Base-by-base conservation (phyloP, 2,329 filamentous ascomycete genomes). In the Rhynchosporium agropyri region DNA sequence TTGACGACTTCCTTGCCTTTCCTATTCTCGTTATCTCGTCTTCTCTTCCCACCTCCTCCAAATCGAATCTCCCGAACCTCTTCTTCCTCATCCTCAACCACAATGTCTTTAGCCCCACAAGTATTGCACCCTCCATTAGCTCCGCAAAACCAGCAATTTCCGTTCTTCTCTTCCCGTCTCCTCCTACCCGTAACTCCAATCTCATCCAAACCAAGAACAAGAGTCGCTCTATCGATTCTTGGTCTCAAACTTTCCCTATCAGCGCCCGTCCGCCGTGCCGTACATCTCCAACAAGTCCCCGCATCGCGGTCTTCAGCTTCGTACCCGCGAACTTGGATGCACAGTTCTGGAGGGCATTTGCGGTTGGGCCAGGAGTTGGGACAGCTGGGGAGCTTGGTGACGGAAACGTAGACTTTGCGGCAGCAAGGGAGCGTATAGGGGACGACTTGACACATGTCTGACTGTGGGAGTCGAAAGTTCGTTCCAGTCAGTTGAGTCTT, bases 211-310 rank as follows among this genome's bases (percentile, higher is more conserved):
- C 70, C 67, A 29, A 64, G 58, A 6, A 65, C 66, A 28, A 71
- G 60, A 20, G 42, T 50, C 10, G 71, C 71, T 26, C 54, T 67
- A 50, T 73, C 70, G 43, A 72, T 66, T 42, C 33, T 62, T 2
- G 71, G 71, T 53, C 71, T 60, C 42, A 66, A 43, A n/a, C 38
- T 49, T 45, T 72, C 67, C 36, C 68, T 63, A 20, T 66, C 57
- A 2, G 49, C 43, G 1, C 65, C 58, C 4, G 26, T 13, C 10
- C 2, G 3, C 9, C 58, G 31, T 36, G 69, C 68, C 48, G 65
- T 48, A 48, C 72, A 73, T 63, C 71, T 61, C 72, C 72, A 73
- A 61, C 71, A 73, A 3, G 28, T 49, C 9, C 65, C 70, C 12
- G 3, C 5, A 26, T 15, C 28, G 43, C 63, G 54, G 26, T 62